These are phyloP conservation scores for peach (Prunus persica) DNA, from an alignment of 306 rosid genomes.

Conservation along the genomic window DNA sequence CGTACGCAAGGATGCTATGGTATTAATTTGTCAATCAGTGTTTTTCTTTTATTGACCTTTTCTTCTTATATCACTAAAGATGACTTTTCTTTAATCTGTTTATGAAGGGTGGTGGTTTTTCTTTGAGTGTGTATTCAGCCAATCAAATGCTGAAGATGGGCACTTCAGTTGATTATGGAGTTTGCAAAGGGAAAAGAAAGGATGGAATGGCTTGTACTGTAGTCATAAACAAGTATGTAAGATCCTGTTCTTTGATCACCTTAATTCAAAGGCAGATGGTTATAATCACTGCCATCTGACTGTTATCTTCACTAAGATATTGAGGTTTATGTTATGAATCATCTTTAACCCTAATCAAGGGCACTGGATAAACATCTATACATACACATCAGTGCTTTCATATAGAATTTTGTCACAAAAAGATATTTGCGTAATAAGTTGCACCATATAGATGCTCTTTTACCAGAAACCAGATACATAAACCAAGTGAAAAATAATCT, in stretches of 20 bases:
- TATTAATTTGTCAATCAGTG: slow-evolving; percentile 22
- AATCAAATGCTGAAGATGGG: slow-evolving; percentile 77
- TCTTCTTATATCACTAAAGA: background rate
- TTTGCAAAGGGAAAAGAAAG: slow-evolving; percentile 73
- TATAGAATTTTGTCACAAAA: background rate
- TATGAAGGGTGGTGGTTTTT: slow-evolving; percentile 78
- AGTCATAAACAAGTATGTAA: slow-evolving; percentile 65
- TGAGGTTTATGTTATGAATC: background rate
- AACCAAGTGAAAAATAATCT: background rate
- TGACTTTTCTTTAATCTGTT: background rate
- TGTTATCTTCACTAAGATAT: background rate
- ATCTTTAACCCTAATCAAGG: background rate
- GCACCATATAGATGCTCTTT: background rate
- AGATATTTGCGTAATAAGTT: background rate
- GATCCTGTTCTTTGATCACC: background rate
- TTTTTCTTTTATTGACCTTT: background rate
- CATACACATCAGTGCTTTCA: background rate
- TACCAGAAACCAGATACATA: background rate
- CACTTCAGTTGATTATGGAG: slow-evolving; percentile 79
- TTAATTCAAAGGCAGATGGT: background rate
- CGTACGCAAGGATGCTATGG: slow-evolving; percentile 75
- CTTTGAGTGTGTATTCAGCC: slow-evolving; percentile 67
- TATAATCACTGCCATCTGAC: background rate
- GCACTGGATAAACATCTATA: background rate
- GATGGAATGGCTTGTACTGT: slow-evolving; percentile 79